These are phyloP conservation scores for Ogataea ganodermae DNA, from an alignment of 805 yeast species.

Conservation along the genomic window DNA sequence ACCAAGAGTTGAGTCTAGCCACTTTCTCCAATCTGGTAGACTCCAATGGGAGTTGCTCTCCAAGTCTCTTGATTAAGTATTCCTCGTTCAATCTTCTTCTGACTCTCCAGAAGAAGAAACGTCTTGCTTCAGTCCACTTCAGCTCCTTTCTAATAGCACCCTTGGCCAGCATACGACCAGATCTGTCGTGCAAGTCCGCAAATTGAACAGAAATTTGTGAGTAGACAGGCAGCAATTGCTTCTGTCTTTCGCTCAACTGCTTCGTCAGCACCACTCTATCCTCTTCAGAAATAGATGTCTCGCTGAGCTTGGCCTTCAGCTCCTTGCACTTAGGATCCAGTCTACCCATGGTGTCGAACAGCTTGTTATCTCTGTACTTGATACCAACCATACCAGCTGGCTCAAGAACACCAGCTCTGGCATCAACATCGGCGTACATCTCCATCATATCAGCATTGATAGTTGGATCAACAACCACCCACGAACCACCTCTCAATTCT, in stretches of 20 bases:
- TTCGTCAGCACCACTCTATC: conserved; percentile 66
- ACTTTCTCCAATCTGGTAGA: conserved; percentile 76
- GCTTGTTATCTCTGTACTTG: conserved; percentile 92
- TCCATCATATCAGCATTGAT: conserved; percentile 98
- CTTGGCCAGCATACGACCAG: conserved; percentile 96
- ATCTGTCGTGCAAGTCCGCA: conserved; percentile 97
- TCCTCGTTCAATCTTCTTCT: conserved; percentile 95
- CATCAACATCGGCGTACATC: conserved; percentile 95
- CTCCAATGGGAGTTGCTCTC: conserved; percentile 49
- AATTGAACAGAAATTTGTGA: conserved; percentile 92
- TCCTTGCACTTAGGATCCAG: conserved; percentile 75
- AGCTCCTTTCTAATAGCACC: conserved; percentile 84
- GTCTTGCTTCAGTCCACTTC: conserved; percentile 85
- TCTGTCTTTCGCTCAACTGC: conserved; percentile 77
- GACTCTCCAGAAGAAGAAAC: conserved; percentile 98
- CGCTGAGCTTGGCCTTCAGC: conserved; percentile 61
- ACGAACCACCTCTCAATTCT: conserved; percentile 99
- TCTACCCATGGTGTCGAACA: conserved; percentile 88
- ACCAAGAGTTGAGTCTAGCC: conserved; percentile 87
- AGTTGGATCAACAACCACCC: conserved; percentile 99
- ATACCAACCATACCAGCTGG: conserved; percentile 99
- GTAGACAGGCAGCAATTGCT: conserved; percentile 79
- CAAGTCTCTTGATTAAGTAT: conserved; percentile 74
- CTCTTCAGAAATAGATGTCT: conserved; percentile 55
- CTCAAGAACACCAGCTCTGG: conserved; percentile 97